Percentiles rank a stretch among this genome's conserved stretches.
These are phyloP conservation scores for Blastobotrys ciferrii DNA, from an alignment of 1,139 yeast genomes.

Conservation along the genomic window DNA sequence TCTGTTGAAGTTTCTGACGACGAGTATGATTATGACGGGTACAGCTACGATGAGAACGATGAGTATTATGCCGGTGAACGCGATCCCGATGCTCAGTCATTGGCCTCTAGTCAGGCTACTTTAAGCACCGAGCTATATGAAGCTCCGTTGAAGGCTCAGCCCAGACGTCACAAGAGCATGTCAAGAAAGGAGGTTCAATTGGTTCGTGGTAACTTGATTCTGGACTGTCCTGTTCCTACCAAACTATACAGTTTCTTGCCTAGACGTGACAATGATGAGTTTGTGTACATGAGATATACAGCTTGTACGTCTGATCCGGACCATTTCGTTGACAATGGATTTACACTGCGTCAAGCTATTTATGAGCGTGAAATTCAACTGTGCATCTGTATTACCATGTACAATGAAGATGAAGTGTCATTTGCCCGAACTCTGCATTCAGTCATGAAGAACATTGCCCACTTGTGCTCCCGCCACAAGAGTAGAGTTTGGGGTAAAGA, in stretches of 20 bases:
- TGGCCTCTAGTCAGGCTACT: slow-evolving; percentile 28
- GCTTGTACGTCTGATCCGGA: slow-evolving; percentile 92
- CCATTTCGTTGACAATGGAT: slow-evolving; percentile 74
- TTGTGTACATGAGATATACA: slow-evolving; percentile 89
- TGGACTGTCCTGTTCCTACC: slow-evolving; percentile 91
- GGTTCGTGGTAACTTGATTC: slow-evolving; percentile 73
- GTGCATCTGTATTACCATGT: slow-evolving; percentile 90
- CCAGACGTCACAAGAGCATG: slow-evolving; percentile 58
- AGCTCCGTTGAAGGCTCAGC: slow-evolving; percentile 51
- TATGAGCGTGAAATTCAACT: slow-evolving; percentile 86
- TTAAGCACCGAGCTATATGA: slow-evolving; percentile 29
- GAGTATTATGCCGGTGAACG: slow-evolving; percentile 15
- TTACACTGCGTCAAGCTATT: slow-evolving; percentile 78
- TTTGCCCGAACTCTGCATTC: slow-evolving; percentile 92
- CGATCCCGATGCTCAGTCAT: slow-evolving; percentile 30
- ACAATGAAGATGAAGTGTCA: slow-evolving; percentile 86
- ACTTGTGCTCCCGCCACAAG: slow-evolving; percentile 73
- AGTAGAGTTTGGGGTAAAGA: slow-evolving; percentile 92
- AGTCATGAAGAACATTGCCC: slow-evolving; percentile 87
- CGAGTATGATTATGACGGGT: slow-evolving; percentile 27
- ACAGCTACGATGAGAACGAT: slow-evolving; percentile 27
- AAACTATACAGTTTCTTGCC: slow-evolving; percentile 77
- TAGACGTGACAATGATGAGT: slow-evolving; percentile 84
- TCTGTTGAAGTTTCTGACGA: slow-evolving; percentile 22
- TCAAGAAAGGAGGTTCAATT: slow-evolving; percentile 62